phyloP scores from a whole-genome alignment of 2,329 filamentous ascomycete species.

The Tricladium varicosporioides region DNA sequence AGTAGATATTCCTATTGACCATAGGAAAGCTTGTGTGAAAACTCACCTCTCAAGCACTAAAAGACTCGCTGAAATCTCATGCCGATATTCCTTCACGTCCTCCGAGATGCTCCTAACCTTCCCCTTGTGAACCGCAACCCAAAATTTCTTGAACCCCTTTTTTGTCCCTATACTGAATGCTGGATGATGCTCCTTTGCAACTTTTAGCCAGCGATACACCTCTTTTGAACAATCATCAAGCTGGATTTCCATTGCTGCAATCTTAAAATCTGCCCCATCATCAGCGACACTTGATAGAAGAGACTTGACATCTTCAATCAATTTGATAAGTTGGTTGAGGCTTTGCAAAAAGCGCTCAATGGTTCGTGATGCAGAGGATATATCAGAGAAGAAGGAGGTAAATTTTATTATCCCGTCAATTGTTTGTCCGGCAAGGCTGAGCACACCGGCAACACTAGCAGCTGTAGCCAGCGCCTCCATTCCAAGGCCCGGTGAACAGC shows the following conservation, averaged over 20 bases:
- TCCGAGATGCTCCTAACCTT: background rate
- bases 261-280: background rate
- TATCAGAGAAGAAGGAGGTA: background rate
- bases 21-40: background rate
- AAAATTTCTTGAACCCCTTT: background rate
- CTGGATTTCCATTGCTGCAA: background rate
- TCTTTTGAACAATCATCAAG: background rate
- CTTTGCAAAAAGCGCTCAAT: background rate
- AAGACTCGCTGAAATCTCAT: background rate
- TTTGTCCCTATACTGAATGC: background rate
- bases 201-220: background rate
- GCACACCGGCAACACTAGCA: background rate
- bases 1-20: background rate
- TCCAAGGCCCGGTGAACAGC: too few relatives aligned
- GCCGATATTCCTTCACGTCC: background rate
- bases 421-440: background rate
- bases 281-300: background rate
- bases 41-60: background rate
- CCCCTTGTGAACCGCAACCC: background rate
- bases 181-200: background rate
- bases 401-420: background rate
- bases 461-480: background rate
- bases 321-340: background rate
- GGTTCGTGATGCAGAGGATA: background rate
- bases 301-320: background rate